Evolutionary conservation across 1,284 basidiomycete genomes (phyloP), one percentile per base, ranked within the genome.

Genomic region (Pseudozyma thailandica): DNA sequence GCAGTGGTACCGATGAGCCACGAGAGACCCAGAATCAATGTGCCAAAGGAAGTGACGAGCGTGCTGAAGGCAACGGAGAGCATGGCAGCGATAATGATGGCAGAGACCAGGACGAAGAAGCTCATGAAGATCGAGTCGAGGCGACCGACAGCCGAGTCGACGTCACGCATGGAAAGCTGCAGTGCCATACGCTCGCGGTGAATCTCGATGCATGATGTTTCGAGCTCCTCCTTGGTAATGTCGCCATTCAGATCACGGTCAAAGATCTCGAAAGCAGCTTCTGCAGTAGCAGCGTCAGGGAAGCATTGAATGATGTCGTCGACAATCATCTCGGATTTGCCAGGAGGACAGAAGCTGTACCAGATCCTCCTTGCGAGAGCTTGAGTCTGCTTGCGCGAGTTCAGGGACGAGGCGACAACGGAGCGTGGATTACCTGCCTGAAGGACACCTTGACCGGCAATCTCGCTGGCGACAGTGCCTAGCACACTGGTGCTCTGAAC

Each of bases 161-260:
- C 86, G 82, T 95, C 93, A 37, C 89, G 88, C 92, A 97, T 93
- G 12, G 90, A 92, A 76, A 90, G 89, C 69, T 92, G 90, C 52
- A 96, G 88, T 6, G 90, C 89, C 37, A 93, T 84, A 65, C 93
- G 89, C 78, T 95, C 93, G 28, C 91, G 88, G 82, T 94, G 92
- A 58, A 92, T 87, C 51, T 92, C 78, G 86, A 92, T 85, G 83
- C 91, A 90, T 15, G 91, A 88, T 84, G 90, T 86, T 81, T 92
- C 90, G 26, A 90, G 84, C 84, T 92, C 91, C 59, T 91, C 90
- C n/a, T 88, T 84, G 1, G 88, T 87, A 12, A 87, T 87, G 77
- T 93, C 91, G 2, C 92, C 91, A 77, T 94, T 94, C 42, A 85
- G 85, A 81, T 96, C 92, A 79, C 88, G 89, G 84, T 95, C 93